Conservation (phyloP, 106 monocot genomes). For the Phalaenopsis equestris region DNA sequence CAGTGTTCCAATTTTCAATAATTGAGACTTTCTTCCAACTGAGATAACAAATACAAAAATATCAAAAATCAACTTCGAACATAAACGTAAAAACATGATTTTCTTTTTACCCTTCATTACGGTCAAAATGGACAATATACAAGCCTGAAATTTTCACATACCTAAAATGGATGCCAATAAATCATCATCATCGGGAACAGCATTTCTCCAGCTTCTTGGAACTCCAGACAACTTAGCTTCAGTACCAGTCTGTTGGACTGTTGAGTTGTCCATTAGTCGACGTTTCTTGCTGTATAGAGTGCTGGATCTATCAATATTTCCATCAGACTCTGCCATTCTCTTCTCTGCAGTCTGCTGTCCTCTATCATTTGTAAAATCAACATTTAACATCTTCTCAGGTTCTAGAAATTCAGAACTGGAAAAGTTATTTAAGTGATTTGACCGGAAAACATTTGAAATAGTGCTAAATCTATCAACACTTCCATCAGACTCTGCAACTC, state of each 20-base stretch:
- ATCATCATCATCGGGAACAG: conserved; percentile 73
- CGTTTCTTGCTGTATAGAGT: conserved; percentile 49
- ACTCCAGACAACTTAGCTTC: conserved; percentile 35
- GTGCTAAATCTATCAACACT: conserved; percentile 54
- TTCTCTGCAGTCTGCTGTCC: conserved; percentile 58
- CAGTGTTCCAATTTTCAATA: conserved; percentile 37
- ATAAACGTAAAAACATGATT: too few species aligned
- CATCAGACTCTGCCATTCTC: conserved; percentile 48
- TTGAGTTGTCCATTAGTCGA: conserved; percentile 33
- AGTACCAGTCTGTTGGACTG: conserved; percentile 32
- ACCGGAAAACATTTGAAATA: neutral
- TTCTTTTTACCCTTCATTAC: too few species aligned
- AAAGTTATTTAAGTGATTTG: too few species aligned
- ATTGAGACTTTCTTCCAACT: conserved; percentile 65
- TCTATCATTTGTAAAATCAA: conserved; percentile 31
- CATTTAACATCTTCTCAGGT: conserved; percentile 73
- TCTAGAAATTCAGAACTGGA: conserved; percentile 65
- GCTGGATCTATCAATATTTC: conserved; percentile 57
- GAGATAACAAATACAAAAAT: conserved; percentile 5
- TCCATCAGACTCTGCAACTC: conserved; percentile 49
- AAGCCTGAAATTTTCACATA: conserved; percentile 7
- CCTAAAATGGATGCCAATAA: conserved; percentile 94
- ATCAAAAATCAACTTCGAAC: neutral
- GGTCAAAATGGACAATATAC: neutral
- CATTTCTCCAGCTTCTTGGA: conserved; percentile 25